A percentile compares a stretch with the other conserved stretches of the same genome.
Evolutionary conservation across 441 rosid genomes (phyloP).

Genomic region (Arabidopsis lyrata): DNA sequence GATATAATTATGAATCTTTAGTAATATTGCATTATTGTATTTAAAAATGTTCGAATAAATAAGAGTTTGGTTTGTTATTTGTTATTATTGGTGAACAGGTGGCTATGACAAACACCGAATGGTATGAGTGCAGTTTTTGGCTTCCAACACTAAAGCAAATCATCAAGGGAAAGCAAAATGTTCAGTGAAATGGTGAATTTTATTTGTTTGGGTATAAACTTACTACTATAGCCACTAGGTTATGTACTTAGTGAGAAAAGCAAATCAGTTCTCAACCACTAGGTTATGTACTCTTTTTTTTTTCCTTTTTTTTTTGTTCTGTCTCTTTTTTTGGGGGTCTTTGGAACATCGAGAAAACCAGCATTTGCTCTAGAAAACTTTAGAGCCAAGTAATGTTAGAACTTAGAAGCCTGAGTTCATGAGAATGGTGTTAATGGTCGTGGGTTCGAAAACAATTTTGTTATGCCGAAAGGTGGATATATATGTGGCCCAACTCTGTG

Average conservation of each 20-base stretch:
- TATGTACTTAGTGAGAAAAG: background rate
- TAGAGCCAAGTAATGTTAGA: slow-evolving; percentile 13
- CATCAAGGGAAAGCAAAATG: slow-evolving; percentile 71
- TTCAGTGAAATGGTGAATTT: background rate
- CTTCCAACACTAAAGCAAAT: slow-evolving; percentile 71
- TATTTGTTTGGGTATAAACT: background rate
- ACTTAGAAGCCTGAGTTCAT: slow-evolving; percentile 5
- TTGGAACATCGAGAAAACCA: background rate
- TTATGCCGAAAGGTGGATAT: background rate
- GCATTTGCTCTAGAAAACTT: slow-evolving; percentile 15
- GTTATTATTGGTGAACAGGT: slow-evolving; percentile 47
- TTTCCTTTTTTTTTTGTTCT: too few species aligned
- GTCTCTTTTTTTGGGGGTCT: background rate
- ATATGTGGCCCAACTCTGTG: background rate
- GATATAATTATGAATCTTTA: background rate
- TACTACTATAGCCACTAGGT: background rate
- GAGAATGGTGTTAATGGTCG: slow-evolving; percentile 1
- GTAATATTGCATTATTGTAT: background rate
- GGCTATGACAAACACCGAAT: slow-evolving; percentile 74
- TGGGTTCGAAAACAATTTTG: slow-evolving; percentile 10
- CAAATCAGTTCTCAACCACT: background rate
- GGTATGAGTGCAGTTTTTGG: slow-evolving; percentile 93
- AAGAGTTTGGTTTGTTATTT: background rate
- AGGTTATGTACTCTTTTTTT: too few species aligned
- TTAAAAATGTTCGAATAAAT: background rate